Conservation (phyloP, 176 grass and related monocot species). For the Luzula sylvatica region DNA sequence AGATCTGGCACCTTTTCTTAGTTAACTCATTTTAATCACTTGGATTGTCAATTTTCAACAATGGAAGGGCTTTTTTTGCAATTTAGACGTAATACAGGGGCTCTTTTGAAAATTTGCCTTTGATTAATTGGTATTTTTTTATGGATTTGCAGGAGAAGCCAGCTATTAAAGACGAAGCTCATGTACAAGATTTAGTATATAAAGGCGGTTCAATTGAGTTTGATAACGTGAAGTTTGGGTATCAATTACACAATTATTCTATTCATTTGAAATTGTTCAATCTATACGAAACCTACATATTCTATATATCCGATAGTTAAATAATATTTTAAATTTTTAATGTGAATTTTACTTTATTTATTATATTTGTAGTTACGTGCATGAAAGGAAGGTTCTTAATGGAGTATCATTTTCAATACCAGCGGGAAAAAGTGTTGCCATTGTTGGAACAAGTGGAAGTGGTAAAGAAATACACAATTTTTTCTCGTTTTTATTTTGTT, state of each 20-base stretch:
- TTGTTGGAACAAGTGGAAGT: slow-evolving; percentile 95
- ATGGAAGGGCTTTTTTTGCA: too few species aligned
- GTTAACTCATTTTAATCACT: too few species aligned
- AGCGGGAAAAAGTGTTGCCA: slow-evolving; percentile 83
- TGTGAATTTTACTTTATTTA: background rate
- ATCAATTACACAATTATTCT: slow-evolving; percentile 1
- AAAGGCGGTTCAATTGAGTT: slow-evolving; percentile 85
- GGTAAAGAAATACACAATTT: slow-evolving; percentile 32
- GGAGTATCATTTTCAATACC: slow-evolving; percentile 78
- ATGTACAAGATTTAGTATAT: slow-evolving; percentile 65
- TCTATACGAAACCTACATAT: too few species aligned
- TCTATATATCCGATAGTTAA: too few species aligned
- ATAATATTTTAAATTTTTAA: background rate
- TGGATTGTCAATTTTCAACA: background rate
- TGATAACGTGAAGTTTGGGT: slow-evolving; percentile 93
- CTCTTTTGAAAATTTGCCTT: too few species aligned
- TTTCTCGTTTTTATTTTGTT: too few species aligned
- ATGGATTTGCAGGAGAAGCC: slow-evolving; percentile 72
- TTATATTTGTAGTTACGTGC: slow-evolving; percentile 60
- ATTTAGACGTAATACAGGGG: too few species aligned
- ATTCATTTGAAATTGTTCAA: background rate
- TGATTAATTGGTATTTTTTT: slow-evolving; percentile 16
- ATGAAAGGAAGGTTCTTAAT: slow-evolving; percentile 86
- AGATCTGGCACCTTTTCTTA: too few species aligned
- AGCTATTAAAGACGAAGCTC: slow-evolving; percentile 57